Evolutionary conservation across 1,284 basidiomycete genomes (phyloP).

Genomic region (Marasmius tenuissimus): DNA sequence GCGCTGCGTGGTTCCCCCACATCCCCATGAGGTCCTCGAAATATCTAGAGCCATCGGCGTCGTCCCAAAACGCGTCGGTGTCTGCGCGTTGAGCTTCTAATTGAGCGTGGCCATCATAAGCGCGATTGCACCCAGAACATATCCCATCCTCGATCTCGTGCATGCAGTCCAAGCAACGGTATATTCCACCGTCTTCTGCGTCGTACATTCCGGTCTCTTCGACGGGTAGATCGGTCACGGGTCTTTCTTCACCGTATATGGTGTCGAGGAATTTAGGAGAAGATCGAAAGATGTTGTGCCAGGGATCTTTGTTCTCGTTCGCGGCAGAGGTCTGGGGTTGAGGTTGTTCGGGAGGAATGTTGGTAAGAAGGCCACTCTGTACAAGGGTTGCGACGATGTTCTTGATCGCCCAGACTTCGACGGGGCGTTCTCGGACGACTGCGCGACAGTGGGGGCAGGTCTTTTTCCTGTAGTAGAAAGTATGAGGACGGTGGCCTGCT

Average conservation of each 20-base stretch:
- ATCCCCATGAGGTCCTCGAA: slow-evolving; percentile 33
- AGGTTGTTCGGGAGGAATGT: slow-evolving; percentile 21
- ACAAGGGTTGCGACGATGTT: slow-evolving; percentile 54
- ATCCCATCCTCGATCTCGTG: slow-evolving; percentile 71
- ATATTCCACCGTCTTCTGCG: slow-evolving; percentile 67
- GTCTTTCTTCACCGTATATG: not conserved
- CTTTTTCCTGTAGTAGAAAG: slow-evolving; percentile 43
- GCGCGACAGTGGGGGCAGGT: slow-evolving; percentile 77
- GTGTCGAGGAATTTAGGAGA: slow-evolving; percentile 6
- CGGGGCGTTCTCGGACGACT: slow-evolving; percentile 56
- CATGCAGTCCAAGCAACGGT: slow-evolving; percentile 71
- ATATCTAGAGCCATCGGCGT: slow-evolving; percentile 19
- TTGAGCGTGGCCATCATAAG: slow-evolving; percentile 50
- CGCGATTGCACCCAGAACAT: slow-evolving; percentile 58
- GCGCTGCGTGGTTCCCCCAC: slow-evolving; percentile 13
- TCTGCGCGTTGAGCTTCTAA: slow-evolving; percentile 23
- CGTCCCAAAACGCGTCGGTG: slow-evolving; percentile 27
- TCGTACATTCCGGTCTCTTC: slow-evolving; percentile 62
- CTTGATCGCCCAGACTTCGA: slow-evolving; percentile 73
- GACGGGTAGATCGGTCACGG: slow-evolving; percentile 8
- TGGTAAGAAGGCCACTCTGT: slow-evolving; percentile 52
- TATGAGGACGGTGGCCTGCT: slow-evolving; percentile 14
- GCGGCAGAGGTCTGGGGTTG: slow-evolving; percentile 11
- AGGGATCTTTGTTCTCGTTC: slow-evolving; percentile 43
- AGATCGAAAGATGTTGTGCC: slow-evolving; percentile 59